Percentiles rank a stretch among this genome's conserved stretches.
These are phyloP conservation scores for Cutaneotrichosporon curvatum DNA, from an alignment of 1,284 basidiomycete genomes.

Conservation along the genomic window DNA sequence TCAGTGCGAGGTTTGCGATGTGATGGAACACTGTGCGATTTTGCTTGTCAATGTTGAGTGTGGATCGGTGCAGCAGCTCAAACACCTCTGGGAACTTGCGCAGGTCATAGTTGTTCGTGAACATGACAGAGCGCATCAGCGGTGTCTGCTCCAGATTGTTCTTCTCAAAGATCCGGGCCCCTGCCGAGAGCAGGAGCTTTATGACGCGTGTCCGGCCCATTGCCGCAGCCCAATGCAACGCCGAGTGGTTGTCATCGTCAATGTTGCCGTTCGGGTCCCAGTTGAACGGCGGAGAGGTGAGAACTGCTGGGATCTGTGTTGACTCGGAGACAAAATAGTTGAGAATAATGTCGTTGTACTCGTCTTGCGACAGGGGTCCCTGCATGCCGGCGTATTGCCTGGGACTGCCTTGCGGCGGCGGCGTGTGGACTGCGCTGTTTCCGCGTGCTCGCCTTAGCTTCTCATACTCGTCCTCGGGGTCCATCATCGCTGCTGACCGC, in stretches of 20 bases:
- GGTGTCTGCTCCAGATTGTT: conserved; percentile 97
- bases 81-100: conserved; percentile 98
- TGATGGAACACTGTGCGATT: conserved; percentile 99
- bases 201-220: conserved; percentile 98
- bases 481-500: conserved; percentile 35
- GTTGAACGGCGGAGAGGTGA: conserved; percentile 81
- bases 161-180: conserved; percentile 94
- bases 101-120: conserved; percentile 98
- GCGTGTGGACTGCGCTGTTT: conserved; percentile 39
- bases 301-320: conserved; percentile 79
- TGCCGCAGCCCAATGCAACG: conserved; percentile 97
- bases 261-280: conserved; percentile 96
- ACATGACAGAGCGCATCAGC: conserved; percentile 98
- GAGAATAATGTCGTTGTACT: conserved; percentile 89
- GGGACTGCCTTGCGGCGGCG: conserved; percentile 28
- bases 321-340: conserved; percentile 99
- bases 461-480: conserved; percentile 33
- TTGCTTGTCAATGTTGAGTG: conserved; percentile 96
- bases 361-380: conserved; percentile 42
- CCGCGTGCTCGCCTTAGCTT: conserved; percentile 33
- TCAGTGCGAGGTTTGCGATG: conserved; percentile 96
- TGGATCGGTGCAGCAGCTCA: conserved; percentile 91
- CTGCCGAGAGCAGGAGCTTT: conserved; percentile 86
- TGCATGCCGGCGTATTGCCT: conserved; percentile 15
- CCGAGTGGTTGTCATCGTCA: conserved; percentile 96